Percentiles rank a stretch among this genome's conserved stretches.
Evolutionary conservation across 2,329 filamentous ascomycete species (phyloP).

Genomic region (Podosphaera aphanis): DNA sequence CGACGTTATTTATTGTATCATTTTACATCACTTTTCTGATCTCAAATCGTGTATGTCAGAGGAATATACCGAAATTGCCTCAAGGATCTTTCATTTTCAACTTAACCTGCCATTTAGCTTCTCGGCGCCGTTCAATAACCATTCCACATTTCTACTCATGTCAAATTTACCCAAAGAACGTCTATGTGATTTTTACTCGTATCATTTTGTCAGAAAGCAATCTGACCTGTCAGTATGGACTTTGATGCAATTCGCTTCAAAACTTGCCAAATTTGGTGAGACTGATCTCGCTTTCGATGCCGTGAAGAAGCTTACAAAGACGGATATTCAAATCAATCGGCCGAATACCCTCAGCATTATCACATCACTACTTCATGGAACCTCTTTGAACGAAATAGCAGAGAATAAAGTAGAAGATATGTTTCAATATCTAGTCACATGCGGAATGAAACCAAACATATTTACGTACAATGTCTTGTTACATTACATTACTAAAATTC

Average conservation of each 20-base stretch:
- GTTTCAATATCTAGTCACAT: constrained; percentile 30
- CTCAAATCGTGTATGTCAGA: neutral
- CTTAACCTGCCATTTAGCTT: neutral
- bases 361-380: constrained; percentile 29
- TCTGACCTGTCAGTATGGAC: constrained; percentile 3
- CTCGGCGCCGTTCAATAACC: constrained; percentile 3
- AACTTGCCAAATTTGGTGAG: constrained; percentile 19
- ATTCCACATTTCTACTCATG: constrained; percentile 8
- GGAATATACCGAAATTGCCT: neutral
- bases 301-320: constrained; percentile 18
- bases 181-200: constrained; percentile 8
- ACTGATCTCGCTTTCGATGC: constrained; percentile 21
- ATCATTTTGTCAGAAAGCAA: constrained; percentile 5
- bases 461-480: constrained; percentile 44
- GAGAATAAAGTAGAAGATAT: constrained; percentile 27
- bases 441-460: constrained; percentile 39
- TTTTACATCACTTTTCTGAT: constrained; percentile 1
- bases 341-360: constrained; percentile 28
- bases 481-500: constrained; percentile 43
- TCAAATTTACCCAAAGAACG: constrained; percentile 3
- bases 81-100: neutral
- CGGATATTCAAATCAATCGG: constrained; percentile 23
- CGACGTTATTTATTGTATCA: constrained; percentile 1
- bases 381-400: constrained; percentile 16
- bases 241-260: constrained; percentile 12